Conservation (phyloP, 2,329 filamentous ascomycete species). For the Phaeophleospora eucalypticola region DNA sequence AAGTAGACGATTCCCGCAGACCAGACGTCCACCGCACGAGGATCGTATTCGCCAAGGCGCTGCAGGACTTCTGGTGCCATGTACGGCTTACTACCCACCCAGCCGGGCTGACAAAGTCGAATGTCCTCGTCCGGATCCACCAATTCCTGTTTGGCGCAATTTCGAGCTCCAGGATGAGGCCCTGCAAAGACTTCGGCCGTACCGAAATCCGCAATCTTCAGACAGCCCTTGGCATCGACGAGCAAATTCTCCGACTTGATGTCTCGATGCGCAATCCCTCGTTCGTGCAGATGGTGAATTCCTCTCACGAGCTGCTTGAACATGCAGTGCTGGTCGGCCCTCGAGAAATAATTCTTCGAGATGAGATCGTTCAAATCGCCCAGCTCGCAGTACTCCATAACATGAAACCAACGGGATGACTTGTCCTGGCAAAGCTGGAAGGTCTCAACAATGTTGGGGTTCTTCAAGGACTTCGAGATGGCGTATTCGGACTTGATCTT, state of each 20-base stretch:
- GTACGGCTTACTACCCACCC: slow-evolving; percentile 81
- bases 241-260: slow-evolving; percentile 87
- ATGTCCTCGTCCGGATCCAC: slow-evolving; percentile 69
- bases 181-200: slow-evolving; percentile 82
- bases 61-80: slow-evolving; percentile 79
- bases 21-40: slow-evolving; percentile 80
- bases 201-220: slow-evolving; percentile 91
- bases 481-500: slow-evolving; percentile 91
- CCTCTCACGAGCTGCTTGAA: slow-evolving; percentile 88
- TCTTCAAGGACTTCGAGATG: slow-evolving; percentile 78
- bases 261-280: slow-evolving; percentile 85
- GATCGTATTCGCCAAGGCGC: slow-evolving; percentile 65
- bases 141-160: slow-evolving; percentile 51
- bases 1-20: slow-evolving; percentile 79
- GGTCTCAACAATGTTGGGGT: slow-evolving; percentile 83
- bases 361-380: slow-evolving; percentile 77
- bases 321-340: slow-evolving; percentile 70
- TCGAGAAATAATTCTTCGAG: slow-evolving; percentile 61
- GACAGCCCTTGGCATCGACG: slow-evolving; percentile 70
- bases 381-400: slow-evolving; percentile 86
- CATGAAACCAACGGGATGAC: slow-evolving; percentile 72
- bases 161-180: slow-evolving; percentile 70
- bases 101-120: slow-evolving; percentile 69
- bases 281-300: slow-evolving; percentile 72
- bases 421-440: slow-evolving; percentile 67